Percentiles rank a stretch among this genome's conserved stretches.
phyloP scores from a whole-genome alignment of 202 grass and related monocot genomes.

The Panicum hallii region DNA sequence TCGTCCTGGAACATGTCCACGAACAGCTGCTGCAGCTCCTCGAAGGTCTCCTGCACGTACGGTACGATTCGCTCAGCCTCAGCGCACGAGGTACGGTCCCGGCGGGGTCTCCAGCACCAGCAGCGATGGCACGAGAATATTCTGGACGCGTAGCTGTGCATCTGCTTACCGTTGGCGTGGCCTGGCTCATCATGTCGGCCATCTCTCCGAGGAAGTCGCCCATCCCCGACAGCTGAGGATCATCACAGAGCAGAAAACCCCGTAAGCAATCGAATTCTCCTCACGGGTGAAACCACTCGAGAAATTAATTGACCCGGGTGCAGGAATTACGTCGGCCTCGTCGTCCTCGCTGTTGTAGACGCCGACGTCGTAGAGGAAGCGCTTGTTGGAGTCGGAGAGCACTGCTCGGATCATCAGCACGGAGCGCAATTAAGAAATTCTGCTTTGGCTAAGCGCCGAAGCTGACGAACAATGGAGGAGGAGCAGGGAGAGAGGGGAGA shows the following conservation, averaged over 20 bases:
- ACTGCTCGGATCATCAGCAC: constrained; percentile 40
- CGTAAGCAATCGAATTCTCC: background rate
- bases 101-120: background rate
- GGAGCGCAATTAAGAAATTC: background rate
- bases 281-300: too few species aligned
- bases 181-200: constrained; percentile 89
- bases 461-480: background rate
- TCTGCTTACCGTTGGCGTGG: constrained; percentile 56
- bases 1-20: constrained; percentile 89
- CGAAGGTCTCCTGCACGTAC: constrained; percentile 67
- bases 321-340: constrained; percentile 33
- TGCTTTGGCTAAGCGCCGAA: background rate
- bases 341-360: constrained; percentile 72
- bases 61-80: background rate
- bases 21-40: constrained; percentile 93
- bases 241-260: background rate
- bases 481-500: background rate
- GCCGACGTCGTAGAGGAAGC: constrained; percentile 91
- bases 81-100: background rate
- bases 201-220: constrained; percentile 91
- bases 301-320: too few species aligned
- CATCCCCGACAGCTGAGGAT: constrained; percentile 61
- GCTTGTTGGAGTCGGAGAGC: constrained; percentile 90
- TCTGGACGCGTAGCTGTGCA: background rate
- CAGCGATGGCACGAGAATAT: background rate